phyloP scores from a whole-genome alignment of 2,329 filamentous ascomycete genomes.

The Hypomyces rosellus region DNA sequence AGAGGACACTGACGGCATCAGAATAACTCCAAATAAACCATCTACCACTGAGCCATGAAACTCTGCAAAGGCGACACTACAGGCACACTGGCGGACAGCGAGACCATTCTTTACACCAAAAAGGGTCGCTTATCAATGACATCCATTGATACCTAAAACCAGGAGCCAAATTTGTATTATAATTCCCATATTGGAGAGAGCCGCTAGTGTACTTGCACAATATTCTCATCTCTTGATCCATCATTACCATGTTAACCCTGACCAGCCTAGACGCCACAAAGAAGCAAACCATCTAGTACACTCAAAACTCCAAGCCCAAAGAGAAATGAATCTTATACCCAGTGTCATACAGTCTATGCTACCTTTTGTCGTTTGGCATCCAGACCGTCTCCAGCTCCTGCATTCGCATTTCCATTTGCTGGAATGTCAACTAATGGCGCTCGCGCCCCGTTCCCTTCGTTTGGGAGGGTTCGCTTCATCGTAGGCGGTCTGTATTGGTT shows the following conservation, averaged over 20 bases:
- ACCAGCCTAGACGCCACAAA: background rate
- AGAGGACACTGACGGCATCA: too few species aligned
- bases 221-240: background rate
- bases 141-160: too few species aligned
- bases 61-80: too few species aligned
- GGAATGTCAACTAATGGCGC: slow-evolving; percentile 46
- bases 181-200: too few species aligned
- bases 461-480: slow-evolving; percentile 45
- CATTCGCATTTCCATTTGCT: slow-evolving; percentile 19
- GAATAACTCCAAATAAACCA: too few species aligned
- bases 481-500: slow-evolving; percentile 54
- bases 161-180: too few species aligned
- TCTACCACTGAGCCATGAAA: too few species aligned
- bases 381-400: slow-evolving; percentile 20
- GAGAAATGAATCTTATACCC: slow-evolving; percentile 13
- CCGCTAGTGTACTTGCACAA: background rate
- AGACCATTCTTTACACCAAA: too few species aligned
- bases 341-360: slow-evolving; percentile 27
- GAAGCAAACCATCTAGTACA: background rate
- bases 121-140: too few species aligned
- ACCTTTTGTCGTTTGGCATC: slow-evolving; percentile 50
- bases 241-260: background rate
- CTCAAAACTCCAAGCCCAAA: background rate
- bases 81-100: too few species aligned
- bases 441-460: slow-evolving; percentile 26